Evolutionary conservation across 805 yeast species (phyloP).

Genomic region (Ogataea ganodermae): DNA sequence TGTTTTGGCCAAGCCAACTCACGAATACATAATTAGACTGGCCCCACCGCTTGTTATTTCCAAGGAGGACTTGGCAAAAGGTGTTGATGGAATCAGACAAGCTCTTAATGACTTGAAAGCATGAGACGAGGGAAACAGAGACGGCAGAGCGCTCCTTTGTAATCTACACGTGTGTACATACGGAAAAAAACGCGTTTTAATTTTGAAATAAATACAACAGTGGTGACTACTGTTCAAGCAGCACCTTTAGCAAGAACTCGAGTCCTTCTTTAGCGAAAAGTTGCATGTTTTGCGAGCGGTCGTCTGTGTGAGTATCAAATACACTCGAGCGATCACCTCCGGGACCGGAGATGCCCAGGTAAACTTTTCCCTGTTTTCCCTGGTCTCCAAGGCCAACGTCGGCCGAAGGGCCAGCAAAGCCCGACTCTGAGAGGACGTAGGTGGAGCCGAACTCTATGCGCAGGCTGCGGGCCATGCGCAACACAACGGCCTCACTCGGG

Average conservation of each 20-base stretch:
- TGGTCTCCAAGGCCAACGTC: constrained; percentile 38
- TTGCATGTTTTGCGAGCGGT: constrained; percentile 72
- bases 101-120: constrained; percentile 47
- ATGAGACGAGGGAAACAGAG: not conserved
- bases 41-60: constrained; percentile 95
- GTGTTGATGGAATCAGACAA: constrained; percentile 70
- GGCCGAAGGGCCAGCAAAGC: constrained; percentile 78
- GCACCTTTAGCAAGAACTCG: constrained; percentile 54
- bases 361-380: constrained; percentile 63
- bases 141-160: not conserved
- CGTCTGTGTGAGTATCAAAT: constrained; percentile 45
- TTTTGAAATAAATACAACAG: constrained; percentile 37
- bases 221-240: constrained; percentile 33
- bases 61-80: constrained; percentile 80
- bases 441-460: constrained; percentile 81
- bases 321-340: constrained; percentile 50
- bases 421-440: constrained; percentile 81
- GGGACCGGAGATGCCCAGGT: constrained; percentile 71
- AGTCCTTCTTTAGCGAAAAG: constrained; percentile 70
- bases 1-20: constrained; percentile 94
- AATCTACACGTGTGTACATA: constrained; percentile 50
- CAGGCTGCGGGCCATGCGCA: constrained; percentile 75
- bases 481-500: constrained; percentile 74
- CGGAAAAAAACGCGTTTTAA: constrained; percentile 34
- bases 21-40: constrained; percentile 90